Percentiles rank a stretch among this genome's conserved stretches.
phyloP scores from a whole-genome alignment of 192 early-diverging fungal species.

The Backusella sp. region DNA sequence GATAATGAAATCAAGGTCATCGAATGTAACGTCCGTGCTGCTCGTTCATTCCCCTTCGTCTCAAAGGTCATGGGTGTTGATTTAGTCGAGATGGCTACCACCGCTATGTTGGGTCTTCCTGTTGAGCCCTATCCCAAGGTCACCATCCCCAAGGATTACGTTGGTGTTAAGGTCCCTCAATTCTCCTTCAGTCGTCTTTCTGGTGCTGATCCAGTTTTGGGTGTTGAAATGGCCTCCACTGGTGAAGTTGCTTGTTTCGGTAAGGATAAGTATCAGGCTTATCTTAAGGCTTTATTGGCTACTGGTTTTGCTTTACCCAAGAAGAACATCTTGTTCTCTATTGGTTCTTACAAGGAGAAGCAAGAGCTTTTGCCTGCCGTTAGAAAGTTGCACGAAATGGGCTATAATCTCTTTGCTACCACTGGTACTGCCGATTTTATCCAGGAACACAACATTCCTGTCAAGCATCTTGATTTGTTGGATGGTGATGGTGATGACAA shows the following conservation, averaged over 20 bases:
- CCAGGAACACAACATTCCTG: slow-evolving; percentile 89
- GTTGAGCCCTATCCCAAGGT: slow-evolving; percentile 77
- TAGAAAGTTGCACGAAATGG: slow-evolving; percentile 78
- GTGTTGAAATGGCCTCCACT: slow-evolving; percentile 99
- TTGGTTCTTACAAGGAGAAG: slow-evolving; percentile 99
- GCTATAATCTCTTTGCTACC: slow-evolving; percentile 94
- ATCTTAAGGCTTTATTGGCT: slow-evolving; percentile 92
- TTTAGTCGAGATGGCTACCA: slow-evolving; percentile 96
- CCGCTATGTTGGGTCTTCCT: slow-evolving; percentile 85
- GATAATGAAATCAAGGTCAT: slow-evolving; percentile 99
- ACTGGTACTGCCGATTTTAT: slow-evolving; percentile 97
- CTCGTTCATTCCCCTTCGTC: slow-evolving; percentile 96
- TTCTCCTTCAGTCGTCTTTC: slow-evolving; percentile 95
- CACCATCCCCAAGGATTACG: slow-evolving; percentile 76
- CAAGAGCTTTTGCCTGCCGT: slow-evolving; percentile 91
- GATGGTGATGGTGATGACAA: slow-evolving; percentile 52
- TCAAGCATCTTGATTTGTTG: slow-evolving; percentile 87
- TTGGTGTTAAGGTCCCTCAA: slow-evolving; percentile 97
- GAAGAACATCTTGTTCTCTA: slow-evolving; percentile 96
- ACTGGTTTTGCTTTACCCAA: slow-evolving; percentile 91
- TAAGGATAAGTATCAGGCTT: slow-evolving; percentile 96
- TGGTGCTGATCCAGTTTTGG: slow-evolving; percentile 96
- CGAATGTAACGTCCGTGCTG: slow-evolving; percentile 97
- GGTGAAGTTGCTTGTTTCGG: slow-evolving; percentile 99
- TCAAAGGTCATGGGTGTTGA: slow-evolving; percentile 97